Conservation (phyloP, 2,329 filamentous ascomycete genomes). For the Pseudogymnoascus sp. region DNA sequence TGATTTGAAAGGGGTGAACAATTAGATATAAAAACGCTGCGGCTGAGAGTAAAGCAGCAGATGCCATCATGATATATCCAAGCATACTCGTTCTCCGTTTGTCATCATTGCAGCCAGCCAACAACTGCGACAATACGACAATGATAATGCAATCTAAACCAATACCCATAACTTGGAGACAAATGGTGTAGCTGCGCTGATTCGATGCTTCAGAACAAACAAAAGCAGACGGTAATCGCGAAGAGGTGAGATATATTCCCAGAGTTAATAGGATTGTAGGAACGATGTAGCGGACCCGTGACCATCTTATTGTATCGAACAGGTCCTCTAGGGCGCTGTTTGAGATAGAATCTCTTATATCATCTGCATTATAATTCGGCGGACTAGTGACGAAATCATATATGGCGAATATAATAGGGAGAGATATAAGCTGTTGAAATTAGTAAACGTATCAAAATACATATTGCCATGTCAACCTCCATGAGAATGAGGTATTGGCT, state of each 20-base stretch:
- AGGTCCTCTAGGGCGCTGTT: constrained; percentile 11
- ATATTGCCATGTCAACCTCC: neutral
- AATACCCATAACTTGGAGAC: constrained; percentile 8
- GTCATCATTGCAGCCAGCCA: constrained; percentile 8
- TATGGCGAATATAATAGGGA: constrained; percentile 10
- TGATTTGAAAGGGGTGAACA: neutral
- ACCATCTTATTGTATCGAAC: constrained; percentile 8
- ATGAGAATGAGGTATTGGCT: neutral
- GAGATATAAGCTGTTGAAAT: neutral
- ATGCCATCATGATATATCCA: neutral
- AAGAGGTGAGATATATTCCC: constrained; percentile 6
- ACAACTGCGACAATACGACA: neutral
- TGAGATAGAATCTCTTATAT: constrained; percentile 10
- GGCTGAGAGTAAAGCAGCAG: neutral
- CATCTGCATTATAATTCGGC: constrained; percentile 1
- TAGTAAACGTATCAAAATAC: neutral
- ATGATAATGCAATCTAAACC: constrained; percentile 10
- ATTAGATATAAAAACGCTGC: neutral
- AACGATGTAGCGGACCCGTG: constrained; percentile 11
- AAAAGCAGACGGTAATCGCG: neutral
- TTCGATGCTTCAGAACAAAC: constrained; percentile 1
- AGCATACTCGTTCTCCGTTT: constrained; percentile 4
- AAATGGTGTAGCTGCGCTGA: neutral
- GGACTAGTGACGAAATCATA: constrained; percentile 7
- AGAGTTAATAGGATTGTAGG: constrained; percentile 8